Conservation (phyloP, 1,284 basidiomycete genomes). For the Macrocystidia cucumis region DNA sequence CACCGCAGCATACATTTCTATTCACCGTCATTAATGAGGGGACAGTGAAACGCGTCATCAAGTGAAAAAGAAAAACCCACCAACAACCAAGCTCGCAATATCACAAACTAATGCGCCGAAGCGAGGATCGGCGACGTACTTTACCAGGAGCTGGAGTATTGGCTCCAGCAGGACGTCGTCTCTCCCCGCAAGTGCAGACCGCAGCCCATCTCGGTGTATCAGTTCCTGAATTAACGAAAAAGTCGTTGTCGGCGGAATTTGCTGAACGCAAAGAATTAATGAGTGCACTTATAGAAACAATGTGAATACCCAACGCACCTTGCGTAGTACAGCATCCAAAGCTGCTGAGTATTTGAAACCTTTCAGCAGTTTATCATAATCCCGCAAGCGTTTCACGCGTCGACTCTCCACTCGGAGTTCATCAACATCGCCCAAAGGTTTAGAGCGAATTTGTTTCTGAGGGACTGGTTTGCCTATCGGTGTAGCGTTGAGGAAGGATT, state of each 20-base stretch:
- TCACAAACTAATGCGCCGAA: conserved; percentile 89
- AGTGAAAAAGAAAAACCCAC: conserved; percentile 35
- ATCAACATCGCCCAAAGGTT: conserved; percentile 37
- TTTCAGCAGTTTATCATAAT: conserved; percentile 90
- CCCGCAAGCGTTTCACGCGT: conserved; percentile 68
- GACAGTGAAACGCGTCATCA: conserved; percentile 7
- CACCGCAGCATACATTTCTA: conserved; percentile 89
- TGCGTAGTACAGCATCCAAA: conserved; percentile 81
- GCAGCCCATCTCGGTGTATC: conserved; percentile 86
- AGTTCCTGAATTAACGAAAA: conserved; percentile 95
- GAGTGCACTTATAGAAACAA: not conserved
- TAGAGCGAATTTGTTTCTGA: conserved; percentile 18
- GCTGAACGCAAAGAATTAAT: conserved; percentile 28
- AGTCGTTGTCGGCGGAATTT: conserved; percentile 75
- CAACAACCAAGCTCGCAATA: conserved; percentile 76
- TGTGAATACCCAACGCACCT: conserved; percentile 39
- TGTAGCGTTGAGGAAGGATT: conserved; percentile 62
- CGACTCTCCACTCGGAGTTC: conserved; percentile 75
- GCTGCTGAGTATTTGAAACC: conserved; percentile 94
- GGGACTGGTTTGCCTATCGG: conserved; percentile 46
- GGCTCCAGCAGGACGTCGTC: conserved; percentile 96
- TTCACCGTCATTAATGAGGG: no score
- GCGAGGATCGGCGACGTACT: conserved; percentile 84
- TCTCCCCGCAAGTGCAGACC: conserved; percentile 80
- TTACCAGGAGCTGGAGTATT: conserved; percentile 77